Conservation (phyloP, 2,329 filamentous ascomycete genomes). For the Clonostachys sp. region DNA sequence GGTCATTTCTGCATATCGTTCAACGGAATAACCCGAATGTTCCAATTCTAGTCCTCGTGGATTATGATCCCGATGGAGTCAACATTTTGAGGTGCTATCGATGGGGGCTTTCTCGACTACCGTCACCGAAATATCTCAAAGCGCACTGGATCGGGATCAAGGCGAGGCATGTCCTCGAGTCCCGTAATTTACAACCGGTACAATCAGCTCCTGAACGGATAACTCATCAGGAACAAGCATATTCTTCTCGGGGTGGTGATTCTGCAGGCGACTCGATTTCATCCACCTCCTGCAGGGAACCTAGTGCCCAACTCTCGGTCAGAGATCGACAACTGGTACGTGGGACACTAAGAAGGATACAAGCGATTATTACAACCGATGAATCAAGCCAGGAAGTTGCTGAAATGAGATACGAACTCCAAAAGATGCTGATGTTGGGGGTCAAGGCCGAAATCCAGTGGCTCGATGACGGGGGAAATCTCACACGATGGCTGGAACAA, state of each 20-base stretch:
- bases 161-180: conserved; percentile 30
- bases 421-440: conserved; percentile 69
- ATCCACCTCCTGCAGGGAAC: conserved; percentile 16
- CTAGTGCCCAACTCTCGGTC: conserved; percentile 34
- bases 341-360: conserved; percentile 42
- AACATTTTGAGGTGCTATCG: conserved; percentile 72
- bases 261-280: conserved; percentile 8
- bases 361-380: conserved; percentile 8
- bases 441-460: conserved; percentile 76
- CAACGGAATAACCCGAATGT: conserved; percentile 39
- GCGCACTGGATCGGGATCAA: conserved; percentile 63
- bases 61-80: conserved; percentile 74
- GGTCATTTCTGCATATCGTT: conserved; percentile 56
- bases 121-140: conserved; percentile 37
- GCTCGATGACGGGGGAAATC: conserved; percentile 50
- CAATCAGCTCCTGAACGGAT: not conserved
- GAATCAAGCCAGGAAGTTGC: conserved; percentile 18
- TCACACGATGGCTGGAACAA: conserved; percentile 44
- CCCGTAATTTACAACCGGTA: not conserved
- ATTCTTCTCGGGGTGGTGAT: not conserved
- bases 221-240: not conserved
- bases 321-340: conserved; percentile 56
- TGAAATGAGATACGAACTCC: conserved; percentile 52
- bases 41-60: conserved; percentile 61
- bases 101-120: conserved; percentile 63